A percentile compares a stretch with the other conserved stretches of the same genome.
Evolutionary conservation across 2,329 filamentous ascomycete genomes (phyloP).

Genomic region (Pseudocercospora crystallina): DNA sequence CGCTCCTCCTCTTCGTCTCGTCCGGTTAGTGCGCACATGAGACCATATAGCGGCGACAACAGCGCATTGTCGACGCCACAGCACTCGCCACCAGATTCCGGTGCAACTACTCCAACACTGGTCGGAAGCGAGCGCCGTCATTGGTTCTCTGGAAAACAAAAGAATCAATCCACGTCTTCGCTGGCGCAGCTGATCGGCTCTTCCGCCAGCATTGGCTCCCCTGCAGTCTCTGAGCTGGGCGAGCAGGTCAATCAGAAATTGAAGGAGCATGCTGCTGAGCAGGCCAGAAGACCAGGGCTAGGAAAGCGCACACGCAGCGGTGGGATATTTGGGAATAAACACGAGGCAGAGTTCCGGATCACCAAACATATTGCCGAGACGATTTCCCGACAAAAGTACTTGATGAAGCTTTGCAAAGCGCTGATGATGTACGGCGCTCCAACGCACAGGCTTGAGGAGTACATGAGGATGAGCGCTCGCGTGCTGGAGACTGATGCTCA

Average conservation of each 20-base stretch:
- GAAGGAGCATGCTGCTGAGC: slow-evolving; percentile 38
- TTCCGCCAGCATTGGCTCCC: slow-evolving; percentile 44
- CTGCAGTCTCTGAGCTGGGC: slow-evolving; percentile 42
- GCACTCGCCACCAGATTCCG: slow-evolving; percentile 44
- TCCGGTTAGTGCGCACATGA: slow-evolving; percentile 14
- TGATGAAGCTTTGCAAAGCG: slow-evolving; percentile 79
- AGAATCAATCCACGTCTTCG: slow-evolving; percentile 42
- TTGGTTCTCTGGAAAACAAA: slow-evolving; percentile 38
- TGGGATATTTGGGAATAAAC: slow-evolving; percentile 38
- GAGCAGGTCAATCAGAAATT: slow-evolving; percentile 44
- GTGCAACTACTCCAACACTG: slow-evolving; percentile 41
- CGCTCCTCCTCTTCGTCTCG: slow-evolving; percentile 21
- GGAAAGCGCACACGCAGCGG: slow-evolving; percentile 30
- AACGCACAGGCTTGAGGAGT: slow-evolving; percentile 87
- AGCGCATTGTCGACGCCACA: slow-evolving; percentile 34
- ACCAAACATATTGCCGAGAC: slow-evolving; percentile 66
- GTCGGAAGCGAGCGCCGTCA: slow-evolving; percentile 20
- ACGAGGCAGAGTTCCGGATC: slow-evolving; percentile 57
- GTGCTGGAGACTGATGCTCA: slow-evolving; percentile 86
- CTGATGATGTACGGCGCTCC: slow-evolving; percentile 90
- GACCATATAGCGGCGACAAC: slow-evolving; percentile 18
- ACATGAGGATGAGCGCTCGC: slow-evolving; percentile 85
- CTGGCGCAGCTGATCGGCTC: slow-evolving; percentile 47
- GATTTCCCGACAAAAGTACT: slow-evolving; percentile 75
- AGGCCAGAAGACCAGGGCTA: slow-evolving; percentile 36